Base-by-base conservation (phyloP, 2,329 filamentous ascomycete species). In the Paecilomyces sp. region DNA sequence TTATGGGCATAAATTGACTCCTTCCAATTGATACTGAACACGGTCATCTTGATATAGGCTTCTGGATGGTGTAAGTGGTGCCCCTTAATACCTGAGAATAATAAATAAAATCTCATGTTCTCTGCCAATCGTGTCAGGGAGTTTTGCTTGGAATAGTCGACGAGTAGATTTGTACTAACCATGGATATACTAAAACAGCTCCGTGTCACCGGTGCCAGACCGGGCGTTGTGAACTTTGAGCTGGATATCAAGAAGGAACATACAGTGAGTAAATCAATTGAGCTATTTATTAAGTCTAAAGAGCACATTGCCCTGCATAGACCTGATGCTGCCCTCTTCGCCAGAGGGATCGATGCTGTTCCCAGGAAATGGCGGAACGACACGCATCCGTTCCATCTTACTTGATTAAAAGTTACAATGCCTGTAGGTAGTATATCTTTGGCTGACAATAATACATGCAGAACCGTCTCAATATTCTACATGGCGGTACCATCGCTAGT, bases 401-500 rank as follows among this genome's bases (percentile, higher is more conserved):
- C 11, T 33, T 33, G 8, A 3, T 33, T 12, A 7, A 33, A 33
- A 1, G 1, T 11, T 11, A 33, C 9, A 11, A 33, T 12, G 3
- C 6, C 7, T 3, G n/a, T 47, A n/a, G n/a, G n/a, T n/a, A n/a
- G n/a, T 47, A 3, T 18, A 2, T 22, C 7, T 18, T 18, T 22
- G 5, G 3, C 41, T 47, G 15, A 47, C 2, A 22, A 22, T 47
- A 7, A 22, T 1, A 22, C 8, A 28, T 22, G 13, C 62, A 87
- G 83, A 88, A 88, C 66, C 81, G 86, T 15, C 75, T 89, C 22
- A 82, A 82, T 36, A 88, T 87, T 63, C 80, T 88, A 34, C 86
- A 89, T 74, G 86, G 86, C 60, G 86, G 85, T 15, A 87, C 86
- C 1, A 85, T 89, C 62, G 86, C 86, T 4, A 85, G 83, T 69